Percentiles rank a stretch among this genome's conserved stretches.
phyloP scores from a whole-genome alignment of 805 yeast species.

The Zygosaccharomyces bisporus region DNA sequence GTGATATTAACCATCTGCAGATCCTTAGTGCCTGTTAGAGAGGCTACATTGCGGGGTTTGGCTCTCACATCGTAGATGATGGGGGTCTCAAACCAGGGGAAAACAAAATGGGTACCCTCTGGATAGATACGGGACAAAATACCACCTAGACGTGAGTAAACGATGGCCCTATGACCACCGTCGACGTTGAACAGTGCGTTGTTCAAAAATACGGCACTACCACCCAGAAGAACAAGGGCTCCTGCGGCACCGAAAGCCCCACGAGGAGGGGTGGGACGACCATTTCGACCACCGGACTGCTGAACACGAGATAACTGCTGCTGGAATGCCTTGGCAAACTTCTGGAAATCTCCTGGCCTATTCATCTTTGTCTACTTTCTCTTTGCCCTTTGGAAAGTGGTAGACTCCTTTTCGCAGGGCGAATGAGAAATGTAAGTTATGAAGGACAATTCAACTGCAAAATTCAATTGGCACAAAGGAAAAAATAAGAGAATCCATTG shows the following conservation, averaged over 20 bases:
- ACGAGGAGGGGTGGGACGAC: conserved; percentile 39
- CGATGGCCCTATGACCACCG: conserved; percentile 98
- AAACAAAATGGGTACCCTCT: conserved; percentile 92
- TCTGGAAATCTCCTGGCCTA: conserved; percentile 45
- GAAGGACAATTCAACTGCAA: background rate
- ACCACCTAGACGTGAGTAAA: conserved; percentile 85
- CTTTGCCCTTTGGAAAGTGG: background rate
- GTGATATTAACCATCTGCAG: conserved; percentile 98
- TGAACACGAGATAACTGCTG: conserved; percentile 43
- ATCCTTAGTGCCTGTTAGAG: conserved; percentile 96
- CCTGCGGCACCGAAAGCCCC: conserved; percentile 62
- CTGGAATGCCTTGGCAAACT: conserved; percentile 49
- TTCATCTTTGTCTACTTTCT: conserved; percentile 20
- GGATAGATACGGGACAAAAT: conserved; percentile 75
- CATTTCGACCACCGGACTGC: conserved; percentile 34
- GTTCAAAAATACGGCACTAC: conserved; percentile 51
- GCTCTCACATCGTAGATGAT: conserved; percentile 93
- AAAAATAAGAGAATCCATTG: background rate
- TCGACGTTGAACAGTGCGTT: conserved; percentile 78
- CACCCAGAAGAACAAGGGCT: conserved; percentile 55
- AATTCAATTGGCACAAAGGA: background rate
- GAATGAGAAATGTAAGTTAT: conserved; percentile 2
- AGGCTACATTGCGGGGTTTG: conserved; percentile 92
- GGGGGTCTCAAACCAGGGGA: conserved; percentile 95
- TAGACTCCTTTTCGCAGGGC: conserved; percentile 3